Base-by-base conservation (phyloP, 179 eudicot genomes). In the Silene coronaria region DNA sequence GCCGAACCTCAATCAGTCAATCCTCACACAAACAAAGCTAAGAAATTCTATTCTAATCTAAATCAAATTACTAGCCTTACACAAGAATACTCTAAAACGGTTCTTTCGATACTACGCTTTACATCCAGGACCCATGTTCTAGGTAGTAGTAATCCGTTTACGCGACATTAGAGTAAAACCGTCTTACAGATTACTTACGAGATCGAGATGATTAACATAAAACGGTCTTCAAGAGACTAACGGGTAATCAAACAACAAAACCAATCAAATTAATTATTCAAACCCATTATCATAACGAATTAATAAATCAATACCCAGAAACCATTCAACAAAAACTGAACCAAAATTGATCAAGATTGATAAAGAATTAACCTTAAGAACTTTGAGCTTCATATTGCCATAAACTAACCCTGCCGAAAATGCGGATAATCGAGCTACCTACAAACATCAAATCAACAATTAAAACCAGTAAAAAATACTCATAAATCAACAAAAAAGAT, bases 341-440 rank as follows among this genome's bases (percentile, higher is more conserved):
- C 53, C 12, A 26, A 60, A 23, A 63, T 66, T 42, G 42, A 14
- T 9, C 7, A 9, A 5, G 63, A 61, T 61, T 11, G 3, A 68
- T 36, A 13, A 46, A 72, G 51, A 48, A 8, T 22, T 61, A 73
- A 91, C 97, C 97, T 84, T 87, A 36, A 90, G 91, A 81, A 81
- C 78, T 83, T 91, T 91, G 76, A 90, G 95, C 86, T 91, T 91
- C 76, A 90, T 74, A 85, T 77, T 90, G 13, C 95, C 97, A 65
- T 91, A 91, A 19, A 81, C 87, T 34, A 88, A 61, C 17, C 95
- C 97, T 12, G 86, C 75, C 46, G 95, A 69, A 77, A 91, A 91
- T 3, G 90, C 90, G 1, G 95, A 91, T 8, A 67, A 86, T 77
- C 97, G 89, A 86, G 95, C 89, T 75, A 91, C 94, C 97, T 91